phyloP scores from a whole-genome alignment of 2,329 filamentous ascomycete species.

The Arachnomyces sp. region DNA sequence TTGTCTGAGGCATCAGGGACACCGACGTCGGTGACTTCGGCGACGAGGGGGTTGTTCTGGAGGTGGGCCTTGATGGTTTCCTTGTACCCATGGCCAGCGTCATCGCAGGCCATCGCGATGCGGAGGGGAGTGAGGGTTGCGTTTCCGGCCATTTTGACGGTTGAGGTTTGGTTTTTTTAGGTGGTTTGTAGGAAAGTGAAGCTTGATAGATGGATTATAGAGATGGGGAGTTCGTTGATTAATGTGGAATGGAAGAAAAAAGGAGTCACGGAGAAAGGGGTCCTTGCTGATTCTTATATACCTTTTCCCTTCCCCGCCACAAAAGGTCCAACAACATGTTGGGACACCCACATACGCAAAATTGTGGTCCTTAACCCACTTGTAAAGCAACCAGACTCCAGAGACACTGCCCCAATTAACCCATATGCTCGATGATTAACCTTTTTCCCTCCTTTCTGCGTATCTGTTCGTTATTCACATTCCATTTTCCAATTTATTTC shows the following conservation, averaged over 20 bases:
- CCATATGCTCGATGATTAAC: no score
- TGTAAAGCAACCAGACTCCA: no score
- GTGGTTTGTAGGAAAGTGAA: background rate
- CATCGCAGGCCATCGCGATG: constrained; percentile 58
- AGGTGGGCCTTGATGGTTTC: constrained; percentile 67
- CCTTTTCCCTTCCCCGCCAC: constrained; percentile 1
- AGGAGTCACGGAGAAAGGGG: background rate
- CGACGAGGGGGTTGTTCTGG: constrained; percentile 57
- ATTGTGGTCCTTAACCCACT: no score
- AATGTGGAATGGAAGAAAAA: background rate
- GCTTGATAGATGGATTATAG: background rate
- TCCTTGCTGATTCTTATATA: background rate
- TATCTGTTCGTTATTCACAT: no score
- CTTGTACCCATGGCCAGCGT: constrained; percentile 72
- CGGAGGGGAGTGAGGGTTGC: constrained; percentile 35
- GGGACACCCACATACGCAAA: background rate
- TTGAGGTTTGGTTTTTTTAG: constrained; percentile 5
- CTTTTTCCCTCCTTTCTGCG: no score
- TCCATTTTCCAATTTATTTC: no score
- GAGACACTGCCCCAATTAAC: no score
- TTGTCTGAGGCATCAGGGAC: constrained; percentile 59
- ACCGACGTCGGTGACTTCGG: constrained; percentile 64
- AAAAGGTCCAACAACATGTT: background rate
- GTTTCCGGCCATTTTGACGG: no score
- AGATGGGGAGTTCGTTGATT: background rate